Evolutionary conservation across 2,329 filamentous ascomycete species (phyloP).

Genomic region (Beauveria caledonica): DNA sequence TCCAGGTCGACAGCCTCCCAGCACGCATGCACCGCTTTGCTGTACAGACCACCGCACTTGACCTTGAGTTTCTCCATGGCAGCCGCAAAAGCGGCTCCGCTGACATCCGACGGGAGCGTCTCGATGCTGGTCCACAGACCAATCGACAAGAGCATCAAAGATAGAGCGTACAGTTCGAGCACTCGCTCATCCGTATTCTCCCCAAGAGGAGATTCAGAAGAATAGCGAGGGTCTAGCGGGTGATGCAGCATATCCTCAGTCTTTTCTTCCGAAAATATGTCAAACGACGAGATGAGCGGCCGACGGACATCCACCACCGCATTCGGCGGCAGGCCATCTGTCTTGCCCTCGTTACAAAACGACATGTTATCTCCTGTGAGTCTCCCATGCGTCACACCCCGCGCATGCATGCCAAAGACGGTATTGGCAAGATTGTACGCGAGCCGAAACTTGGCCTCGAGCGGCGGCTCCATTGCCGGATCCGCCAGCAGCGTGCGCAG

Average conservation of each 20-base stretch:
- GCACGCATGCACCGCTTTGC: slow-evolving; percentile 65
- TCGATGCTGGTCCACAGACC: slow-evolving; percentile 66
- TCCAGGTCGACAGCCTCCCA: slow-evolving; percentile 62
- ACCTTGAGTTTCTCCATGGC: slow-evolving; percentile 55
- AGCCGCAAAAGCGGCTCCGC: slow-evolving; percentile 48
- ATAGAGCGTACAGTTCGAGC: slow-evolving; percentile 64
- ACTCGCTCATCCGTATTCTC: slow-evolving; percentile 47
- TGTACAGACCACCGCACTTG: slow-evolving; percentile 66
- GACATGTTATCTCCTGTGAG: slow-evolving; percentile 60
- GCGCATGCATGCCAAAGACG: slow-evolving; percentile 63
- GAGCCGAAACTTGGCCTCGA: slow-evolving; percentile 70
- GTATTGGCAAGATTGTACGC: slow-evolving; percentile 65
- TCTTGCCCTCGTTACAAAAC: slow-evolving; percentile 46
- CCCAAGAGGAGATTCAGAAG: slow-evolving; percentile 37
- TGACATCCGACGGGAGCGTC: slow-evolving; percentile 35
- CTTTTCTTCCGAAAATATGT: slow-evolving; percentile 48
- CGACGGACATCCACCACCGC: slow-evolving; percentile 54
- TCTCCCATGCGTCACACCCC: slow-evolving; percentile 63
- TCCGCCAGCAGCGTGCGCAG: slow-evolving; percentile 44
- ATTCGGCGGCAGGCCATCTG: slow-evolving; percentile 29
- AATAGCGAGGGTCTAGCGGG: slow-evolving; percentile 50
- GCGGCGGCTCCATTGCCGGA: slow-evolving; percentile 50
- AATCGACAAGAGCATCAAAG: slow-evolving; percentile 64
- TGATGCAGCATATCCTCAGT: slow-evolving; percentile 41
- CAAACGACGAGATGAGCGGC: slow-evolving; percentile 65